These are phyloP conservation scores for Aphanomyces invadans DNA, from an alignment of 352 stramenopile species.

Conservation along the genomic window DNA sequence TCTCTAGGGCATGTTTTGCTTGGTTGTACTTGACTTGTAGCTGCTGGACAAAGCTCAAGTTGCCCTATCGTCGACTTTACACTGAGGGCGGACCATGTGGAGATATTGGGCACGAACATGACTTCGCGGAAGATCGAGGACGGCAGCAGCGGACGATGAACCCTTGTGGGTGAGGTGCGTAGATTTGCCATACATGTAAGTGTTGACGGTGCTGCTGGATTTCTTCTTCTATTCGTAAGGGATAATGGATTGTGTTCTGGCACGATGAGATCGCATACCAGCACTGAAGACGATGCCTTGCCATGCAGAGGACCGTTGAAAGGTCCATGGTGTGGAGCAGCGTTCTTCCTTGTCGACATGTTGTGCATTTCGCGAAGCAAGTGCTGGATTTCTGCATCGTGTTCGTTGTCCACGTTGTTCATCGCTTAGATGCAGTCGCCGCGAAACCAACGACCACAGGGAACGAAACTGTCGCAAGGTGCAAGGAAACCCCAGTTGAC, in stretches of 20 bases:
- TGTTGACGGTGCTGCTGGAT: background rate
- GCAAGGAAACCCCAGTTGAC: too few relatives aligned
- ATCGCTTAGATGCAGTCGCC: background rate
- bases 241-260: too few relatives aligned
- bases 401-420: constrained; percentile 3
- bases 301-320: too few relatives aligned
- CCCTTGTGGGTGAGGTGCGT: background rate
- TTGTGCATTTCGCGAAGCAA: constrained; percentile 7
- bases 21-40: constrained; percentile 19
- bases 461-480: background rate
- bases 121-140: background rate
- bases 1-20: background rate
- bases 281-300: too few relatives aligned
- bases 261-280: too few relatives aligned
- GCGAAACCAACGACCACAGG: background rate
- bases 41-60: constrained; percentile 15
- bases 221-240: background rate
- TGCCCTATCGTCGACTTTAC: background rate
- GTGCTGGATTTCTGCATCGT: background rate
- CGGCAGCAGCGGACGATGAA: background rate
- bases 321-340: background rate
- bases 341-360: constrained; percentile 1
- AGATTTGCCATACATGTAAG: background rate
- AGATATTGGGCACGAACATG: background rate
- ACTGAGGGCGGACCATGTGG: too few relatives aligned